Conservation (phyloP, 78 protist species). For the Bigelowiella natans region DNA sequence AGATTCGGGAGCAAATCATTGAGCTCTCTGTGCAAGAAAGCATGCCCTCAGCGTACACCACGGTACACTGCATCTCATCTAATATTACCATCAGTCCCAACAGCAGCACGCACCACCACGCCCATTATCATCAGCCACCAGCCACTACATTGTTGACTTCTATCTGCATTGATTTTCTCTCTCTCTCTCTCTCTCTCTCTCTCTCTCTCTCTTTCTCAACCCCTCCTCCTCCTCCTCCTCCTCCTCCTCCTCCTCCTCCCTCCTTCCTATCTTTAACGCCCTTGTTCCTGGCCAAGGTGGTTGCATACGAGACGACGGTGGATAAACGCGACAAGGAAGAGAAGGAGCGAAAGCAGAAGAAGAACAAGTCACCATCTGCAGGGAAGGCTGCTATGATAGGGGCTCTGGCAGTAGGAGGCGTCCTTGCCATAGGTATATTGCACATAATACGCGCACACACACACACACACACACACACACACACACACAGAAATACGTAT, state of each 20-base stretch:
- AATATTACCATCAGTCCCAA: too few relatives aligned
- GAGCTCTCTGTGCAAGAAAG: neutral
- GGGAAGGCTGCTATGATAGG: neutral
- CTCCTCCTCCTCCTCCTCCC: too few relatives aligned
- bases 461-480: neutral
- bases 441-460: neutral
- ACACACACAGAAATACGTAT: neutral
- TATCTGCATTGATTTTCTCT: too few relatives aligned
- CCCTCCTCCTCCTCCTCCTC: too few relatives aligned
- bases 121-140: too few relatives aligned
- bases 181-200: neutral
- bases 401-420: neutral
- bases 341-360: neutral
- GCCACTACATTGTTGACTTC: too few relatives aligned
- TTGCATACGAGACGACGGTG: too few relatives aligned
- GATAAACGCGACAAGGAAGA: neutral
- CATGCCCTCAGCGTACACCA: too few relatives aligned
- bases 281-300: too few relatives aligned
- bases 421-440: neutral
- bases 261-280: too few relatives aligned
- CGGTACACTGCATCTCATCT: too few relatives aligned
- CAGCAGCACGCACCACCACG: too few relatives aligned
- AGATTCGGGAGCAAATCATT: neutral
- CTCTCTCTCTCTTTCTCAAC: neutral
- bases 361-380: neutral